Conservation (phyloP, 495 filamentous ascomycete species). For the Hyaloscypha finlandica region DNA sequence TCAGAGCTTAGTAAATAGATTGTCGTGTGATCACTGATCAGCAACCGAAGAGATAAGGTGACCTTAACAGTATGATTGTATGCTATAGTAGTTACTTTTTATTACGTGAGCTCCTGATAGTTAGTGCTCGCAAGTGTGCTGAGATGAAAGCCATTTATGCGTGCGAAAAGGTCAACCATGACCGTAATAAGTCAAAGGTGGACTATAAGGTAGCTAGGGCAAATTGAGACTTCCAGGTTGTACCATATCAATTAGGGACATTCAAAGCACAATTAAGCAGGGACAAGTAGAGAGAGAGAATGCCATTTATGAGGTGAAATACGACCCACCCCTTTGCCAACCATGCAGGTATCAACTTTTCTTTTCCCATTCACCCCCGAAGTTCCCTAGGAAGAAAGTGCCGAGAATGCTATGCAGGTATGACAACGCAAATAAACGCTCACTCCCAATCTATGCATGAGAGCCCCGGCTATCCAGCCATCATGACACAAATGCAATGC, state of each 20-base stretch:
- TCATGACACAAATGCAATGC: constrained; percentile 34
- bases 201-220: neutral
- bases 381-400: constrained; percentile 9
- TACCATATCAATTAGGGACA: neutral
- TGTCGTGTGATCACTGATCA: too few species aligned
- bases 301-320: constrained; percentile 8
- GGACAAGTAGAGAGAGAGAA: neutral
- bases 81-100: too few species aligned
- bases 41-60: too few species aligned
- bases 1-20: too few species aligned
- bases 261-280: neutral
- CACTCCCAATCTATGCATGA: constrained; percentile 18
- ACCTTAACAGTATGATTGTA: too few species aligned
- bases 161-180: neutral
- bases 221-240: neutral
- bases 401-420: constrained; percentile 10
- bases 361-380: neutral
- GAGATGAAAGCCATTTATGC: too few species aligned
- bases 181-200: neutral
- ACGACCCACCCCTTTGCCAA: neutral
- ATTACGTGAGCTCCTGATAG: too few species aligned
- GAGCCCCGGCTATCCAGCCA: constrained; percentile 27
- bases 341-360: constrained; percentile 14
- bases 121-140: too few species aligned
- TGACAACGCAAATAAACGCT: constrained; percentile 21